A percentile compares a stretch with the other conserved stretches of the same genome.
Conservation (phyloP, 2,329 filamentous ascomycete genomes). For the Penicillium sp. region DNA sequence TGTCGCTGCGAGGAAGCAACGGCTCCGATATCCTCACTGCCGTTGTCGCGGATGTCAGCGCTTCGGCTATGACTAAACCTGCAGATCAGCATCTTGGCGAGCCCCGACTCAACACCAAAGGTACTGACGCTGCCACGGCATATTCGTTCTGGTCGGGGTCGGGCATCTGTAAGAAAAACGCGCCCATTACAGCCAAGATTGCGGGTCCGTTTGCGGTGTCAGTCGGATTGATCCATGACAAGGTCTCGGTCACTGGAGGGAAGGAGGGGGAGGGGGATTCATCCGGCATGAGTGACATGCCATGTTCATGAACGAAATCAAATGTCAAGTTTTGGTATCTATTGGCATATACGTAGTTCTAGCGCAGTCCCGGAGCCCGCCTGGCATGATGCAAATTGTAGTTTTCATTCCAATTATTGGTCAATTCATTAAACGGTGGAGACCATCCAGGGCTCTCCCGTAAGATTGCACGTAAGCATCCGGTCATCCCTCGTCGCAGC, state of each 20-base stretch:
- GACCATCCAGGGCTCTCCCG: not conserved
- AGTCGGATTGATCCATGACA: not conserved
- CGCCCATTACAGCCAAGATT: slow-evolving; percentile 48
- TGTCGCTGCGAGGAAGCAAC: slow-evolving; percentile 72
- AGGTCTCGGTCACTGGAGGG: not conserved
- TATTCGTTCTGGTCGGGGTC: slow-evolving; percentile 74
- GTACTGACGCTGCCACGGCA: slow-evolving; percentile 58
- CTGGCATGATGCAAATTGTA: not conserved
- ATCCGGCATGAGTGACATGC: not conserved
- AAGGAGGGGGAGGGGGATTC: too few species aligned
- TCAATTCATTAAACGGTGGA: not conserved
- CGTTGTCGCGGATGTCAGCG: slow-evolving; percentile 63
- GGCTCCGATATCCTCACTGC: slow-evolving; percentile 61
- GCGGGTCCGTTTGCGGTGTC: slow-evolving; percentile 32
- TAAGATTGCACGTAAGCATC: not conserved
- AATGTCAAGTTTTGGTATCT: not conserved
- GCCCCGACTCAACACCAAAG: slow-evolving; percentile 64
- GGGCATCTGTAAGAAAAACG: slow-evolving; percentile 71
- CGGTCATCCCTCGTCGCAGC: not conserved
- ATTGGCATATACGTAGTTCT: too few species aligned
- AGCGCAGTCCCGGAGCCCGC: not conserved
- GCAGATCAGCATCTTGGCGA: slow-evolving; percentile 74
- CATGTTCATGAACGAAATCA: not conserved
- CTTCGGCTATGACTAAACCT: slow-evolving; percentile 66
- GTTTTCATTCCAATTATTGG: not conserved